Percentiles rank a stretch among this genome's conserved stretches.
Conservation (phyloP, 768 basidiomycete species). For the Lentinula boryana region DNA sequence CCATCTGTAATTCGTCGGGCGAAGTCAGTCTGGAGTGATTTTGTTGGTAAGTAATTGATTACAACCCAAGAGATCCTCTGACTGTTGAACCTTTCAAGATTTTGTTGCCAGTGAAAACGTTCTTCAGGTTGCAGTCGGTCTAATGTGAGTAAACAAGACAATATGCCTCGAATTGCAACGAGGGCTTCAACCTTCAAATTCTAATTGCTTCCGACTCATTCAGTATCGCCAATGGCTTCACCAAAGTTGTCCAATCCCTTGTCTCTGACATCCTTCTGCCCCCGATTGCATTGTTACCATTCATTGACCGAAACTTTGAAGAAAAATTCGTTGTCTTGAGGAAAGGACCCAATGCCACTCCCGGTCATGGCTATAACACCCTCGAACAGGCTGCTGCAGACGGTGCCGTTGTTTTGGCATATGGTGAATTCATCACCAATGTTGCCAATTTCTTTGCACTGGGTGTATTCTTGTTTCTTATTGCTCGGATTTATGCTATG, state of each 20-base stretch:
- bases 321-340: conserved; percentile 35
- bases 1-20: background rate
- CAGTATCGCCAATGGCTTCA: conserved; percentile 34
- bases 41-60: background rate
- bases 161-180: no score
- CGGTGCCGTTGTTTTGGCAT: conserved; percentile 36
- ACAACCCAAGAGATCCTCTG: background rate
- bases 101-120: background rate
- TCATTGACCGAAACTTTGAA: conserved; percentile 35
- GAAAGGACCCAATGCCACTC: background rate
- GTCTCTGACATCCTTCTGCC: conserved; percentile 38
- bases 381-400: conserved; percentile 35
- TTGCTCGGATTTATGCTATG: conserved; percentile 30
- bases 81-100: background rate
- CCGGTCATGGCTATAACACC: conserved; percentile 31
- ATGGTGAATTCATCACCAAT: conserved; percentile 32
- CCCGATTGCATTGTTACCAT: conserved; percentile 34
- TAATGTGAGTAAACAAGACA: background rate
- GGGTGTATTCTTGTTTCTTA: conserved; percentile 29
- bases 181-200: no score
- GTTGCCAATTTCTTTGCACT: conserved; percentile 32
- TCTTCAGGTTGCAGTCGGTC: conserved; percentile 1
- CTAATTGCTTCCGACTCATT: background rate
- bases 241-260: conserved; percentile 33
- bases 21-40: background rate